Evolutionary conservation across 2,329 filamentous ascomycete genomes (phyloP).

Genomic region (Xylaria sp.): DNA sequence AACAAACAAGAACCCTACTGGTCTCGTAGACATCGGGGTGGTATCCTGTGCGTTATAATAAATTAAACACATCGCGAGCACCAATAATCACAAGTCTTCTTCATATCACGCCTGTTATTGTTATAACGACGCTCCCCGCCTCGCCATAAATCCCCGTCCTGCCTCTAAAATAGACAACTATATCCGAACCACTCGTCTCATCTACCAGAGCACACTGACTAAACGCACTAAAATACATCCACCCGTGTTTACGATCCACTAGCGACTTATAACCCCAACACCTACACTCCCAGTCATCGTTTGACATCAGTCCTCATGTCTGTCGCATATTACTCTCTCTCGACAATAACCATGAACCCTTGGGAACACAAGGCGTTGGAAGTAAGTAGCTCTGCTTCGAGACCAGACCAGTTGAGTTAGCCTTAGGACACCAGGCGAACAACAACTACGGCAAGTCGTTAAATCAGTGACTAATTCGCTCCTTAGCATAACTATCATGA

Average conservation of each 20-base stretch:
- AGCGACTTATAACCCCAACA: too few species aligned
- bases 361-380: slow-evolving; percentile 28
- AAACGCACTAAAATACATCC: background rate
- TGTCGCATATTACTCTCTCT: background rate
- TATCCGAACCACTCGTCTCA: background rate
- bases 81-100: background rate
- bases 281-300: background rate
- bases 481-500: slow-evolving; percentile 20
- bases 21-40: background rate
- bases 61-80: background rate
- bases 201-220: background rate
- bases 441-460: background rate
- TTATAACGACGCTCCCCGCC: background rate
- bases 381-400: slow-evolving; percentile 12
- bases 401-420: background rate
- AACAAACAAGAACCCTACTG: background rate
- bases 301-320: background rate
- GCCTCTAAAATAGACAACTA: background rate
- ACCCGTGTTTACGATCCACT: background rate
- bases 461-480: slow-evolving; percentile 1
- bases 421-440: background rate
- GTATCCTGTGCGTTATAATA: background rate
- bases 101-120: slow-evolving; percentile 2
- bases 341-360: slow-evolving; percentile 23
- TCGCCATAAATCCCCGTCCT: background rate